phyloP scores from a whole-genome alignment of 345 rosid species.

The Sonneratia alba region DNA sequence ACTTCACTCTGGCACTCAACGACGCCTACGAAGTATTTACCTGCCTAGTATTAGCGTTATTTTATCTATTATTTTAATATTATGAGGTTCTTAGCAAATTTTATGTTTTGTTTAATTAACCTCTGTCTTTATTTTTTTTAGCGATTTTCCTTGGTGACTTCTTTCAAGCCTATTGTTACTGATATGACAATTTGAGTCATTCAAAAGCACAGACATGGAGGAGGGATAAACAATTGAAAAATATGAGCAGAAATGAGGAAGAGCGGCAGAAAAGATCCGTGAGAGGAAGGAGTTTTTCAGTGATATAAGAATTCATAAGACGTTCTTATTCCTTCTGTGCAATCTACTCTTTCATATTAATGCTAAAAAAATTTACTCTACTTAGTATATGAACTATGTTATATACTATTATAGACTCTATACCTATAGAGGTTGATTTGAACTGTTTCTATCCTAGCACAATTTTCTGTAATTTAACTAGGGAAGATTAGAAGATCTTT shows the following conservation, averaged over 20 bases:
- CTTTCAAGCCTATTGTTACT: slow-evolving; percentile 60
- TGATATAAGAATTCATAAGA: slow-evolving; percentile 88
- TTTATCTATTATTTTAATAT: neutral
- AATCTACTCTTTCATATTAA: neutral
- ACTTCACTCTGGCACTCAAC: slow-evolving; percentile 71
- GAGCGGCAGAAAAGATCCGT: slow-evolving; percentile 89
- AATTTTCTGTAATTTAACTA: slow-evolving; percentile 15
- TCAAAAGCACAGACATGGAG: slow-evolving; percentile 79
- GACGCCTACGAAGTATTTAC: slow-evolving; percentile 57
- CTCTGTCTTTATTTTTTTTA: slow-evolving; percentile 18
- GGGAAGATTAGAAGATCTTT: slow-evolving; percentile 82
- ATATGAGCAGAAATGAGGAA: slow-evolving; percentile 81
- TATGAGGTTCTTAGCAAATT: neutral
- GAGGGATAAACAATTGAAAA: slow-evolving; percentile 78
- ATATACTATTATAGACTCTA: too few relatives aligned
- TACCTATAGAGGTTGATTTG: neutral
- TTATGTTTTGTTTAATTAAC: slow-evolving; percentile 4
- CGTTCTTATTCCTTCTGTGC: slow-evolving; percentile 5
- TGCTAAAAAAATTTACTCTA: too few relatives aligned
- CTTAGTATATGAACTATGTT: too few relatives aligned
- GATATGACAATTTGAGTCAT: slow-evolving; percentile 70
- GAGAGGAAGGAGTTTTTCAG: slow-evolving; percentile 92
- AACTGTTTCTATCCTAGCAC: slow-evolving; percentile 5
- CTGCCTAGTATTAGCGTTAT: neutral
- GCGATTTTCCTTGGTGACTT: slow-evolving; percentile 69